Percentiles rank a stretch among this genome's conserved stretches.
Evolutionary conservation across 768 basidiomycete genomes (phyloP).

Genomic region (Mycena pura): DNA sequence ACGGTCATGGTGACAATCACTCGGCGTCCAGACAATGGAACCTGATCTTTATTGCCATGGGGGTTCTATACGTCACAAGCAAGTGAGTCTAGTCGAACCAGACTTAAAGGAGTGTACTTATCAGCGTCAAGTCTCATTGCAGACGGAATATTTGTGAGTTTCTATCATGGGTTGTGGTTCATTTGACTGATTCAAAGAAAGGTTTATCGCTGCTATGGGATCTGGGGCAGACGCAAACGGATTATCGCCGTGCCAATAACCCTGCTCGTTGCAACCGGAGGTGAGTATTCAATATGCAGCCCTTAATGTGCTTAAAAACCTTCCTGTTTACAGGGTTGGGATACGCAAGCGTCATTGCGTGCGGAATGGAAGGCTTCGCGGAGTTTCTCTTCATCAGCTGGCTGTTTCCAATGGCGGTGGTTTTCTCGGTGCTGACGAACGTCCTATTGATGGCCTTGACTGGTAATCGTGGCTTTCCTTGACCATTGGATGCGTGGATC

Average conservation of each 20-base stretch:
- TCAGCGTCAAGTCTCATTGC: slow-evolving; percentile 31
- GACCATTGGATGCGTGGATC: not conserved
- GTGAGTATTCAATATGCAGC: slow-evolving; percentile 12
- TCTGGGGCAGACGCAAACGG: slow-evolving; percentile 34
- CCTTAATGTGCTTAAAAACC: not conserved
- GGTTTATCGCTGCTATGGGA: slow-evolving; percentile 37
- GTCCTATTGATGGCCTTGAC: slow-evolving; percentile 30
- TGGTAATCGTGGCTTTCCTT: slow-evolving; percentile 16
- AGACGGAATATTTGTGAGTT: slow-evolving; percentile 34
- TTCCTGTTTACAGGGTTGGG: slow-evolving; percentile 10
- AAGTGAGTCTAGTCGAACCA: slow-evolving; percentile 29
- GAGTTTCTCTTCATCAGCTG: slow-evolving; percentile 18
- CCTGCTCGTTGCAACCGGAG: slow-evolving; percentile 30
- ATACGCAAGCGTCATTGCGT: slow-evolving; percentile 13
- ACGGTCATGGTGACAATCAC: not conserved
- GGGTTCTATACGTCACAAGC: slow-evolving; percentile 29
- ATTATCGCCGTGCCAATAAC: slow-evolving; percentile 27
- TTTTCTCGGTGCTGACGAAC: slow-evolving; percentile 26
- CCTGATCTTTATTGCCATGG: slow-evolving; percentile 28
- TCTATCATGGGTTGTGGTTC: fast-evolving
- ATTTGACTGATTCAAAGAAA: not conserved
- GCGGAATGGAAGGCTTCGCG: not conserved
- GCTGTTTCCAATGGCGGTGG: slow-evolving; percentile 12
- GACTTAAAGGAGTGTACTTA: not conserved
- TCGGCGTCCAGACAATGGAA: not conserved